Evolutionary conservation across 805 yeast genomes (phyloP).

Genomic region (Suhomyces sp.): DNA sequence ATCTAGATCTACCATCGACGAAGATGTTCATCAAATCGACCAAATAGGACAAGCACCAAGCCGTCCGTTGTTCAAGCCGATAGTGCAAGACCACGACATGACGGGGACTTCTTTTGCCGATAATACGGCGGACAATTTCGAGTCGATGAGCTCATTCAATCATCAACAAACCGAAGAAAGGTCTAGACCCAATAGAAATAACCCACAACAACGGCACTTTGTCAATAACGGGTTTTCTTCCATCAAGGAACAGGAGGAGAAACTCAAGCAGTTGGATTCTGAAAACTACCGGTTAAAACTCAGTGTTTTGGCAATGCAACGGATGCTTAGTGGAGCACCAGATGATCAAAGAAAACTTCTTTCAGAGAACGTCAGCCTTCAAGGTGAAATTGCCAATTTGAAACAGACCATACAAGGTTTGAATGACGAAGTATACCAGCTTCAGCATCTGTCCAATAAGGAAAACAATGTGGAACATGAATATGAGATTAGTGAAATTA

Average conservation of each 20-base stretch:
- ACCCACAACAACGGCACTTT: constrained; percentile 4
- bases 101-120: constrained; percentile 9
- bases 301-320: constrained; percentile 24
- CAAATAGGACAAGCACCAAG: constrained; percentile 6
- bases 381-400: constrained; percentile 6
- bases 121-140: constrained; percentile 8
- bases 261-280: constrained; percentile 16
- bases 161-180: background rate
- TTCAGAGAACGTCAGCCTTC: constrained; percentile 19
- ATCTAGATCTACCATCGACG: constrained; percentile 8
- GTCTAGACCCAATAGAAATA: background rate
- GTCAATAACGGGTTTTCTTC: constrained; percentile 15
- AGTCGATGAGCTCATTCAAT: constrained; percentile 3
- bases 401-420: constrained; percentile 1
- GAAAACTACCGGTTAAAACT: constrained; percentile 27
- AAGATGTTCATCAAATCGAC: too few species aligned
- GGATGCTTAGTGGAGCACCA: constrained; percentile 22
- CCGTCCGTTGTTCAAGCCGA: constrained; percentile 12
- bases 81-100: constrained; percentile 9
- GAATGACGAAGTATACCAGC: constrained; percentile 3
- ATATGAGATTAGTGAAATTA: constrained; percentile 1
- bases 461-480: constrained; percentile 7
- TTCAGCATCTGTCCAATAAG: constrained; percentile 7
- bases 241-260: constrained; percentile 23
- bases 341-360: constrained; percentile 20